Conservation (phyloP, 495 filamentous ascomycete genomes). For the Podospora pseudopauciseta region DNA sequence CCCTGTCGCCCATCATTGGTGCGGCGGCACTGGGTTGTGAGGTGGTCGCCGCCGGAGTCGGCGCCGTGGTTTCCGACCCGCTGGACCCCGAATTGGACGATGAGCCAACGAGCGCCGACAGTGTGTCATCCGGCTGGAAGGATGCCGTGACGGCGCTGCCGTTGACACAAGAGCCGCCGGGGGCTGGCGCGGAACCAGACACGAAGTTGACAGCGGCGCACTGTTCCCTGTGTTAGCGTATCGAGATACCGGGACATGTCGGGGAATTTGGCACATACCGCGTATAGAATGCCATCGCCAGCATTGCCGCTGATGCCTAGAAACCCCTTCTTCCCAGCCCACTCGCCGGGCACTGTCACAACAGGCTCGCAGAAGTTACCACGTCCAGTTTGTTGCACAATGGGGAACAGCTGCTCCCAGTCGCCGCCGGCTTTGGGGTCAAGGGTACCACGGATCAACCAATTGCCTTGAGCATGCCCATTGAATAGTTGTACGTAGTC, state of each 20-base stretch:
- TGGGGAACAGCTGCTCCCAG: conserved; percentile 49
- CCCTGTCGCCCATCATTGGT: conserved; percentile 10
- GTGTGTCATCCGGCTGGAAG: conserved; percentile 34
- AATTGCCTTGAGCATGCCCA: conserved; percentile 45
- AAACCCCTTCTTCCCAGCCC: conserved; percentile 48
- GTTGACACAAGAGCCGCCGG: conserved; percentile 40
- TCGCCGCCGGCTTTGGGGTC: conserved; percentile 40
- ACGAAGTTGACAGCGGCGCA: conserved; percentile 53
- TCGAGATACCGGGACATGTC: background rate
- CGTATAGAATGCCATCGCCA: conserved; percentile 48
- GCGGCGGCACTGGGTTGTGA: conserved; percentile 17
- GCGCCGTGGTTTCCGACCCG: background rate
- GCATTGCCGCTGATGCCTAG: conserved; percentile 42
- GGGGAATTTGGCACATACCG: conserved; percentile 35
- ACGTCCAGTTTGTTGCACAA: conserved; percentile 43
- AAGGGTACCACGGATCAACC: conserved; percentile 50
- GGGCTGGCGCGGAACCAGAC: conserved; percentile 29
- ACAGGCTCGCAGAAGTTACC: conserved; percentile 43
- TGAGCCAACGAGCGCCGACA: conserved; percentile 31
- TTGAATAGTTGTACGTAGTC: conserved; percentile 38
- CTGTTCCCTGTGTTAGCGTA: conserved; percentile 27
- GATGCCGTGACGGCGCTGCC: conserved; percentile 34
- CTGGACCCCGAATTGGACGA: conserved; percentile 8
- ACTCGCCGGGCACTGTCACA: conserved; percentile 40
- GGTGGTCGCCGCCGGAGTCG: conserved; percentile 18